Conservation (phyloP, 805 yeast species). For the Grigorovia yakushimaensis region DNA sequence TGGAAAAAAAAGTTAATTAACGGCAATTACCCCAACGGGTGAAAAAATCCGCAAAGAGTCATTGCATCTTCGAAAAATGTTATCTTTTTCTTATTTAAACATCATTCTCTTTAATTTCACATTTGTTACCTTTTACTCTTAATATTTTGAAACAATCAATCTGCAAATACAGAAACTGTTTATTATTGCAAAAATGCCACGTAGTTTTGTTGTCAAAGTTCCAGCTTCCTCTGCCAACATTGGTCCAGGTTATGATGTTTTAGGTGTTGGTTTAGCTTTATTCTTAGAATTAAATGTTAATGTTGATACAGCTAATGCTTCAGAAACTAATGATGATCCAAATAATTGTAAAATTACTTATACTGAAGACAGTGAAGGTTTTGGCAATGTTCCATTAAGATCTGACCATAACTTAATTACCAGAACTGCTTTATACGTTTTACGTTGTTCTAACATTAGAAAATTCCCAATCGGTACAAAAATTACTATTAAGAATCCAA, state of each 20-base stretch:
- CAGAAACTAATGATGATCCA: constrained; percentile 46
- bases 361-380: constrained; percentile 65
- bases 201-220: constrained; percentile 55
- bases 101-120: neutral
- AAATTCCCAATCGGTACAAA: constrained; percentile 78
- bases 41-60: neutral
- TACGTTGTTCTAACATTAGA: constrained; percentile 70
- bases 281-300: constrained; percentile 61
- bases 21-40: neutral
- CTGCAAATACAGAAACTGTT: neutral
- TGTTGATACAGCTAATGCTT: constrained; percentile 42
- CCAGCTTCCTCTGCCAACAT: constrained; percentile 98
- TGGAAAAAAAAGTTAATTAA: neutral
- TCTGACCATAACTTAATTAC: constrained; percentile 82
- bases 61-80: neutral
- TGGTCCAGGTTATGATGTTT: constrained; percentile 96
- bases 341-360: constrained; percentile 62
- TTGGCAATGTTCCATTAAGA: constrained; percentile 64
- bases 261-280: constrained; percentile 80
- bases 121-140: neutral
- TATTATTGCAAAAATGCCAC: constrained; percentile 28
- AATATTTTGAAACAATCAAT: too few relatives aligned
- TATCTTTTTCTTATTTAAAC: neutral
- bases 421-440: constrained; percentile 82
- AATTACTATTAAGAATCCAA: constrained; percentile 76